Conservation (phyloP, 306 rosid species). For the Vachellia collinsii region DNA sequence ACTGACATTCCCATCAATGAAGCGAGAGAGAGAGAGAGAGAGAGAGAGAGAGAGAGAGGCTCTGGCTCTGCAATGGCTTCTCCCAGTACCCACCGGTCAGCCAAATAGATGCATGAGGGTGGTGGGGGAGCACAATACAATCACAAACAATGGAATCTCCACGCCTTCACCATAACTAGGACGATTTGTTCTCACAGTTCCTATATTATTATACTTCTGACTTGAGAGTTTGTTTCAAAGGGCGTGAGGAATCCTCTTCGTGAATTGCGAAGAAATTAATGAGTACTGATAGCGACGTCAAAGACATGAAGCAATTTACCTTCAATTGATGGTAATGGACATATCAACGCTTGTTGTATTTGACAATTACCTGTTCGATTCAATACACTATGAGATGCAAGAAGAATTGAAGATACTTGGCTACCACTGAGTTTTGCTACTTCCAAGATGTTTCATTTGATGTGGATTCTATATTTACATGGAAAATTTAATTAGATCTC, state of each 20-base stretch:
- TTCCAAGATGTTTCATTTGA: background rate
- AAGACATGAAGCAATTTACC: background rate
- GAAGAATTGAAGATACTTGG: background rate
- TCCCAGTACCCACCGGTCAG: background rate
- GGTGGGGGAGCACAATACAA: conserved; percentile 10
- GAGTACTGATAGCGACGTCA: background rate
- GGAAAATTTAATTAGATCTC: background rate
- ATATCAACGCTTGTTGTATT: background rate
- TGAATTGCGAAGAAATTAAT: background rate
- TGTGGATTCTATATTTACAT: background rate
- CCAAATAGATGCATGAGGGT: conserved; percentile 37
- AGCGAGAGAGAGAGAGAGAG: conserved; percentile 13
- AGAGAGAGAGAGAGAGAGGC: background rate
- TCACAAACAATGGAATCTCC: conserved; percentile 28
- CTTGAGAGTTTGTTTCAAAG: background rate
- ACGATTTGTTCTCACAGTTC: background rate
- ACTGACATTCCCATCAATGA: conserved; percentile 48
- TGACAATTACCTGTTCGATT: background rate
- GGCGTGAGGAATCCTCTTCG: conserved; percentile 1
- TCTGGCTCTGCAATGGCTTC: conserved; percentile 32
- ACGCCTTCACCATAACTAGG: conserved; percentile 28
- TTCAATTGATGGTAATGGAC: background rate
- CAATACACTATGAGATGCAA: background rate
- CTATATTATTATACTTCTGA: background rate
- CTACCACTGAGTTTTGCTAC: too few species aligned